Evolutionary conservation across 2,329 filamentous ascomycete genomes (phyloP), one percentile per base, ranked within the genome.

Genomic region (Zymoseptoria brevis): DNA sequence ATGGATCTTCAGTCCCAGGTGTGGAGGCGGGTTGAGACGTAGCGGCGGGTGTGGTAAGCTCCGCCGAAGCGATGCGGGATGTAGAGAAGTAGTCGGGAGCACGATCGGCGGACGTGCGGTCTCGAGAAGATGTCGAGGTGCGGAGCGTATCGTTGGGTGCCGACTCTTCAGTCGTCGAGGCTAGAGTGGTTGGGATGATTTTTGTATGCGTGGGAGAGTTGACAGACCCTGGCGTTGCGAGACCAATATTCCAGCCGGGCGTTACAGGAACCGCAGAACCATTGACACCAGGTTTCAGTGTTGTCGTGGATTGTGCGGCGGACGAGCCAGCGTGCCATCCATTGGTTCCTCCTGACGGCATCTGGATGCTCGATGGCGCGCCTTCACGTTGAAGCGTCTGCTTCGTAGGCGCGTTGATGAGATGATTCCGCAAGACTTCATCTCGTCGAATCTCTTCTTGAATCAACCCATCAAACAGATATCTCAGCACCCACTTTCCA

Each of bases 401-500:
- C 29, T 81, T 80, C 67, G 85, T 84, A 62, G 83, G 78, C 16
- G 76, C 79, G 35, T 84, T 81, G 55, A 90, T 83, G 7, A 96
- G 76, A 52, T 83, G 81, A 51, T 84, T 79, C n/a, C 93, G 84
- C 71, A 88, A 85, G 0, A 76, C 77, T 68, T 89, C 85, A 69
- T 99, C 94, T 56, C 90, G 84, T 64, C 83, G 86, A 66, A 96
- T 88, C 72, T 97, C 90, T 72, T 96, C 92, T 61, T 96, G 89
- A 57, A 99, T 88, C 50, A 97, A 79, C 57, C 88, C 88, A 8
- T 87, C 86, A 75, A 99, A 99, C 0, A 99, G 81, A 73, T 96
- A 96, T 35, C 94, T 85, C 60, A 99, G 77, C 52, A 97, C 85
- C 94, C 94, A 99, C 79, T 96, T 96, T 8, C 94, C 94, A 52